Evolutionary conservation across 2,329 filamentous ascomycete species (phyloP).

Genomic region (Stachybotrys chartarum): DNA sequence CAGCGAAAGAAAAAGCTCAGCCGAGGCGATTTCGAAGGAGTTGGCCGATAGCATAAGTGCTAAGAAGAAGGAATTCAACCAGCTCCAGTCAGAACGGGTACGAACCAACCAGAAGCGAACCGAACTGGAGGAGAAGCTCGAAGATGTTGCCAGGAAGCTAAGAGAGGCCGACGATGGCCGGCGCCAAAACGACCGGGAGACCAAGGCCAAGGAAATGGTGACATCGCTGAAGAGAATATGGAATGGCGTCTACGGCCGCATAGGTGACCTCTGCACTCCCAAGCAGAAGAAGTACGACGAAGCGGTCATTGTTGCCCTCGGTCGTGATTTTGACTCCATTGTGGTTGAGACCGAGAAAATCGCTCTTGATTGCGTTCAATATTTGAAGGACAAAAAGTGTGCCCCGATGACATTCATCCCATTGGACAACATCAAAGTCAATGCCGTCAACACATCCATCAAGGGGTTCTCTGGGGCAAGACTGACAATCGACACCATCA

Average conservation of each 20-base stretch:
- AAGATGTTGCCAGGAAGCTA: conserved; percentile 73
- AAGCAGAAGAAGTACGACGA: conserved; percentile 97
- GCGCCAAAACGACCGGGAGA: conserved; percentile 78
- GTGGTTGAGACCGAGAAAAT: conserved; percentile 94
- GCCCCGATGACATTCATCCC: conserved; percentile 91
- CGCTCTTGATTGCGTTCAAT: conserved; percentile 87
- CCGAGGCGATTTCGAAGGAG: conserved; percentile 57
- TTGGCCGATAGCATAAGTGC: conserved; percentile 70
- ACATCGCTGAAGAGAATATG: conserved; percentile 83
- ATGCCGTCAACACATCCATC: conserved; percentile 79
- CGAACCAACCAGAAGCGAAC: conserved; percentile 75
- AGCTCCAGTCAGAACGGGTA: conserved; percentile 74
- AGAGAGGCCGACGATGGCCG: conserved; percentile 77
- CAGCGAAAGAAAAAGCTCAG: conserved; percentile 57
- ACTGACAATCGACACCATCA: conserved; percentile 90
- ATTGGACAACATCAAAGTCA: conserved; percentile 94
- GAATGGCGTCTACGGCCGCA: conserved; percentile 81
- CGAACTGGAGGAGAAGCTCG: conserved; percentile 87
- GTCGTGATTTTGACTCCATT: conserved; percentile 88
- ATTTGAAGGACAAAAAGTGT: conserved; percentile 83
- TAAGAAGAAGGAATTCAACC: conserved; percentile 89
- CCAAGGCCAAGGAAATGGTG: conserved; percentile 73
- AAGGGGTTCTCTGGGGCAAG: conserved; percentile 83
- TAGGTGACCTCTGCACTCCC: conserved; percentile 87
- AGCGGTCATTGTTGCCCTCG: conserved; percentile 85